Conservation (phyloP, 805 yeast genomes). For the Nakazawaea ambrosiae region DNA sequence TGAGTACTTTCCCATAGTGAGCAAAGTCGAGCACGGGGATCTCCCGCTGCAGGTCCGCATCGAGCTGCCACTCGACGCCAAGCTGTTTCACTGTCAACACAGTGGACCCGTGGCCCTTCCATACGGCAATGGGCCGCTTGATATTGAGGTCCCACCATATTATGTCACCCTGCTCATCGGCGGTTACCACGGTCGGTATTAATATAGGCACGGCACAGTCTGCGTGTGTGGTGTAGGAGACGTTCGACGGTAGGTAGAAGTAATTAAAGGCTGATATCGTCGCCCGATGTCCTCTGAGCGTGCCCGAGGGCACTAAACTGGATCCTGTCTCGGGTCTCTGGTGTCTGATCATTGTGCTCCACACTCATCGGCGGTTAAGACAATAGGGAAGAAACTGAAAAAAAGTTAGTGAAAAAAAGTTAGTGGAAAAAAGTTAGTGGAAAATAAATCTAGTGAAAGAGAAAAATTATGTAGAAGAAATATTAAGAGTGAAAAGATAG, state of each 20-base stretch:
- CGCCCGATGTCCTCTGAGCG: constrained; percentile 17
- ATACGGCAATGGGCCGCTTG: constrained; percentile 46
- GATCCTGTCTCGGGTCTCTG: neutral
- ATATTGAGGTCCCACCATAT: constrained; percentile 59
- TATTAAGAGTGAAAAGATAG: too few species aligned
- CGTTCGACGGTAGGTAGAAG: constrained; percentile 13
- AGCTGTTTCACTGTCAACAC: constrained; percentile 44
- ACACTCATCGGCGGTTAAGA: too few species aligned
- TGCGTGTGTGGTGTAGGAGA: constrained; percentile 3
- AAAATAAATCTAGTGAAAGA: too few species aligned
- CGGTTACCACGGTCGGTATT: constrained; percentile 37
- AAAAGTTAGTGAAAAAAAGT: too few species aligned
- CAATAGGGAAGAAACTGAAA: too few species aligned
- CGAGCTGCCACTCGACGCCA: constrained; percentile 26
- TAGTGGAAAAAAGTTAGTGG: too few species aligned
- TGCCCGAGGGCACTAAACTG: constrained; percentile 5
- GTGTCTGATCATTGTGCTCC: neutral
- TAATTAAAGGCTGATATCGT: constrained; percentile 20
- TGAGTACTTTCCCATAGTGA: constrained; percentile 37
- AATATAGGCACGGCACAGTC: constrained; percentile 14
- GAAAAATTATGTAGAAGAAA: too few species aligned
- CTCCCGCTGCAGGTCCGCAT: neutral
- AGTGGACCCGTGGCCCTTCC: constrained; percentile 52
- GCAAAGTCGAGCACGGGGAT: constrained; percentile 17
- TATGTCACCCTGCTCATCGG: constrained; percentile 57